Conservation (phyloP, 257 asterid species). For the Primulina eburnea region DNA sequence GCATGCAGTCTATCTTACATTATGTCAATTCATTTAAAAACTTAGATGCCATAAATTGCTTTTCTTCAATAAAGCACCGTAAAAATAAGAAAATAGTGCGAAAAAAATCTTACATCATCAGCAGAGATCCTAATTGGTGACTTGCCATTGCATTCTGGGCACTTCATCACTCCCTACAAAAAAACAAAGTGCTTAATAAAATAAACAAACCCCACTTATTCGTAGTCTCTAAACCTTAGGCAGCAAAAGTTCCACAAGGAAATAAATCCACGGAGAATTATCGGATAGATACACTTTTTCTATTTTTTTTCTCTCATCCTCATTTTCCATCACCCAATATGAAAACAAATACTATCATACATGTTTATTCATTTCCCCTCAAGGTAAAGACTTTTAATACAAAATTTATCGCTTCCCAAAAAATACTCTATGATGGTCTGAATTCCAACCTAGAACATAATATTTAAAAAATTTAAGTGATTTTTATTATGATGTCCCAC, state of each 20-base stretch:
- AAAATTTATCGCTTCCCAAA: not conserved
- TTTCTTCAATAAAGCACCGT: slow-evolving; percentile 12
- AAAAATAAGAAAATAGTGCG: slow-evolving; percentile 22
- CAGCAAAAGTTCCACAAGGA: slow-evolving; percentile 14
- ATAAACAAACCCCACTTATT: slow-evolving; percentile 25
- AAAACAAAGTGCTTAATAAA: slow-evolving; percentile 24
- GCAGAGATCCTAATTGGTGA: slow-evolving; percentile 77
- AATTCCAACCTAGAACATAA: not conserved
- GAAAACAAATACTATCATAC: not conserved
- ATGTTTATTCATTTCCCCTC: not conserved
- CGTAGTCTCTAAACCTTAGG: slow-evolving; percentile 3
- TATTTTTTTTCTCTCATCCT: too few species aligned
- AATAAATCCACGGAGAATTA: not conserved
- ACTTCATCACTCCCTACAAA: slow-evolving; percentile 94
- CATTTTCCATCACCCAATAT: not conserved
- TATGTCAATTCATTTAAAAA: slow-evolving; percentile 14
- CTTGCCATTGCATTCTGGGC: slow-evolving; percentile 94
- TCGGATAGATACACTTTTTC: not conserved
- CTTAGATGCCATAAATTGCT: not conserved
- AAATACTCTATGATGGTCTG: not conserved
- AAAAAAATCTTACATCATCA: slow-evolving; percentile 72
- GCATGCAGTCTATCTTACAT: slow-evolving; percentile 20
- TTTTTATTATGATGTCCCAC: not conserved
- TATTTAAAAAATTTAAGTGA: too few species aligned
- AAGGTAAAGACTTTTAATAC: not conserved